phyloP scores from a whole-genome alignment of 176 grass and related monocot genomes.

The Poa annua region DNA sequence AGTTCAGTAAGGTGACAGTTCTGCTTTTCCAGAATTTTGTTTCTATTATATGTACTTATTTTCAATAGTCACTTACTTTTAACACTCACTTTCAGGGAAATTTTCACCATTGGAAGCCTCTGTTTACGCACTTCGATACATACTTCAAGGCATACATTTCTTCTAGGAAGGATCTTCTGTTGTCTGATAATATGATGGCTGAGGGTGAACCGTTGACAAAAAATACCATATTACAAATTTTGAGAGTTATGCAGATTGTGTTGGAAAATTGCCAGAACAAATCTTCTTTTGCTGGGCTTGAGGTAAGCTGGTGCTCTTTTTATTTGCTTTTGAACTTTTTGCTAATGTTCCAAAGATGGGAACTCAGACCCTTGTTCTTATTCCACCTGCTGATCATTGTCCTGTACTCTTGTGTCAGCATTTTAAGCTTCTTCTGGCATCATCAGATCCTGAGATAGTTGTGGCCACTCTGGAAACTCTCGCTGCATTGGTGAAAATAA shows the following conservation, averaged over 20 bases:
- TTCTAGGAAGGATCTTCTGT: constrained; percentile 87
- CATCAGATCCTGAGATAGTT: constrained; percentile 91
- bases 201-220: constrained; percentile 85
- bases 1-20: constrained; percentile 80
- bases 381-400: constrained; percentile 16
- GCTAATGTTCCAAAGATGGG: constrained; percentile 21
- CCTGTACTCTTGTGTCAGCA: constrained; percentile 58
- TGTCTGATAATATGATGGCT: constrained; percentile 78
- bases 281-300: constrained; percentile 77
- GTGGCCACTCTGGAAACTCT: constrained; percentile 91
- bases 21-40: constrained; percentile 13
- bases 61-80: constrained; percentile 38
- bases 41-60: constrained; percentile 1
- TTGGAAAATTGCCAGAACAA: constrained; percentile 98
- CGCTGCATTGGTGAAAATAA: constrained; percentile 85
- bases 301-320: constrained; percentile 63
- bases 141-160: constrained; percentile 96
- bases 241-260: constrained; percentile 96
- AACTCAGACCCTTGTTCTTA: constrained; percentile 8
- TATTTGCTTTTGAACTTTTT: not conserved
- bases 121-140: constrained; percentile 92
- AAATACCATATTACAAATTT: constrained; percentile 83
- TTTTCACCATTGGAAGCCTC: constrained; percentile 97
- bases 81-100: constrained; percentile 69
- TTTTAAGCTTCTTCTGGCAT: constrained; percentile 89